Evolutionary conservation across 2,329 filamentous ascomycete species (phyloP).

Genomic region (Fusarium haematococcum): DNA sequence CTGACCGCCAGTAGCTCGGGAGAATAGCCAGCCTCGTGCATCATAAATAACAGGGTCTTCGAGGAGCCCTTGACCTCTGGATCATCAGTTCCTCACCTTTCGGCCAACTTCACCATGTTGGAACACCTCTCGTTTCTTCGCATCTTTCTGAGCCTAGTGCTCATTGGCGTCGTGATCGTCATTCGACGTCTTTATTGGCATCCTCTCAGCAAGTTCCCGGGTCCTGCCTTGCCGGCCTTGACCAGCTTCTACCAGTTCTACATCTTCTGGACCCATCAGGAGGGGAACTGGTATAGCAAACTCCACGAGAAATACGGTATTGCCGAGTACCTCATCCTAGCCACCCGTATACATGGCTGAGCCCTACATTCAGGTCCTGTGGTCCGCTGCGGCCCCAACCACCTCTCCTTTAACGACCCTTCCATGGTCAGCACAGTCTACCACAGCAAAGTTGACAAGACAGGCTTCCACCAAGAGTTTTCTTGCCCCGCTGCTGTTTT

Average conservation of each 20-base stretch:
- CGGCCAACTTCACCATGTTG: not conserved
- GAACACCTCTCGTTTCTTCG: not conserved
- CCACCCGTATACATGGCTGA: not conserved
- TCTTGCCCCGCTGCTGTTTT: not conserved
- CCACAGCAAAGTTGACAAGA: not conserved
- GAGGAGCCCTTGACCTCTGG: not conserved
- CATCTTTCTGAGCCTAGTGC: not conserved
- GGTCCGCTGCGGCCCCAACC: not conserved
- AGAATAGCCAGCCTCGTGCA: not conserved
- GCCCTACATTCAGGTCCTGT: not conserved
- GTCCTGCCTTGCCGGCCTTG: not conserved
- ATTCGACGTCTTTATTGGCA: not conserved
- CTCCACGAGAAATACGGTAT: not conserved
- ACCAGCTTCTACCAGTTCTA: slow-evolving; percentile 1
- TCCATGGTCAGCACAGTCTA: not conserved
- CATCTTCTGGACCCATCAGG: not conserved
- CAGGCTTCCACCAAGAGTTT: not conserved
- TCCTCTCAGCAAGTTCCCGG: not conserved
- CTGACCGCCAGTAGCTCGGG: not conserved
- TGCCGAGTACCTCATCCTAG: not conserved
- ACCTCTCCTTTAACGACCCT: not conserved
- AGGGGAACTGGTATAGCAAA: not conserved
- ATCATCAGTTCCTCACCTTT: not conserved
- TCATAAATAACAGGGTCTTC: slow-evolving; percentile 1
- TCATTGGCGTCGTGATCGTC: not conserved